phyloP scores from a whole-genome alignment of 2,329 filamentous ascomycete species.

The Fusarium buxicola region DNA sequence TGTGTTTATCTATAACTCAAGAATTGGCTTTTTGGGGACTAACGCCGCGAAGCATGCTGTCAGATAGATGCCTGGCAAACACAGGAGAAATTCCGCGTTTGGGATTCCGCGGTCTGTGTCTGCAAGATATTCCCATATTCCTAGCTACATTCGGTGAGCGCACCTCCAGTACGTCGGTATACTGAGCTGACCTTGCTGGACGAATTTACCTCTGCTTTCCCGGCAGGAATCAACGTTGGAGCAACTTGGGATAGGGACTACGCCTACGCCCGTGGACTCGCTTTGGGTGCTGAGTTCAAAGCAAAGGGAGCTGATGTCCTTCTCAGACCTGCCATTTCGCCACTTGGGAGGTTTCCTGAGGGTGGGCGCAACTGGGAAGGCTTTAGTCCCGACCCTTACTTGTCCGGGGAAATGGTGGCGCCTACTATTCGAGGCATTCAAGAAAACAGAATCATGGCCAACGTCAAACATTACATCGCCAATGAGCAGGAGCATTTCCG shows the following conservation, averaged over 20 bases:
- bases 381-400: conserved; percentile 17
- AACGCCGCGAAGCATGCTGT: no score
- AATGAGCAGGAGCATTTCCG: conserved; percentile 19
- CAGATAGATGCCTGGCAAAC: no score
- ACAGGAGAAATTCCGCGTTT: conserved; percentile 10
- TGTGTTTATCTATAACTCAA: no score
- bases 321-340: conserved; percentile 9
- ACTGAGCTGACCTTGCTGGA: no score
- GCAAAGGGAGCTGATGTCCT: conserved; percentile 9
- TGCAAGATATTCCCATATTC: conserved; percentile 12
- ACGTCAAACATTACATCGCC: conserved; percentile 16
- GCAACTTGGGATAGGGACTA: conserved; percentile 24
- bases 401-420: background rate
- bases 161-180: no score
- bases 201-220: no score
- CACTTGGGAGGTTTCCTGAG: conserved; percentile 8
- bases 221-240: conserved; percentile 17
- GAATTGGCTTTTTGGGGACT: no score
- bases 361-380: conserved; percentile 19
- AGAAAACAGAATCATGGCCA: conserved; percentile 15
- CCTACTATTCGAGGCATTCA: conserved; percentile 18
- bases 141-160: no score
- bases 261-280: conserved; percentile 14
- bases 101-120: conserved; percentile 5
- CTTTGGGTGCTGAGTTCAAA: conserved; percentile 21